phyloP scores from a whole-genome alignment of 805 yeast species.

The Ogataea thermomethanolica region DNA sequence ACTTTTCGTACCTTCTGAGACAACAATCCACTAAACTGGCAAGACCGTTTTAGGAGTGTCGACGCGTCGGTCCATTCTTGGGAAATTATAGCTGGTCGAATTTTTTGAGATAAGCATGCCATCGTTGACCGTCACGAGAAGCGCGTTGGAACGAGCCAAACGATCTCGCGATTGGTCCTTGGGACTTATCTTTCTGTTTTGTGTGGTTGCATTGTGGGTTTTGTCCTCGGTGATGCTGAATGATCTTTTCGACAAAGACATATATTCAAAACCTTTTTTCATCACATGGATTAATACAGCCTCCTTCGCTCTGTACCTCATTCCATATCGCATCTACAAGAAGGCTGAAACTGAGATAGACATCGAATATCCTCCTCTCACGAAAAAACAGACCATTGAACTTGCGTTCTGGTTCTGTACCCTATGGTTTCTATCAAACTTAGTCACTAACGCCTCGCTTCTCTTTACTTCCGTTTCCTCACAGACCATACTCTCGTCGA shows the following conservation, averaged over 20 bases:
- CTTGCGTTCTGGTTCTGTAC: constrained; percentile 79
- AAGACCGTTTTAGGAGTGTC: constrained; percentile 1
- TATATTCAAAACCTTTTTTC: constrained; percentile 83
- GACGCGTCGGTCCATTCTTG: constrained; percentile 11
- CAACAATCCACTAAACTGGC: constrained; percentile 1
- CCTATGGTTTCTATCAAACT: constrained; percentile 87
- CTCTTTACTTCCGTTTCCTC: constrained; percentile 90
- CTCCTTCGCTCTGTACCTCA: constrained; percentile 72
- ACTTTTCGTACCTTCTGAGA: constrained; percentile 9
- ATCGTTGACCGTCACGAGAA: constrained; percentile 5
- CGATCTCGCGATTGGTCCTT: constrained; percentile 56
- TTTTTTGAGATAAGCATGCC: neutral
- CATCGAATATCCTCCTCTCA: constrained; percentile 25
- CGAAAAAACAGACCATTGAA: constrained; percentile 60
- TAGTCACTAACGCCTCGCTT: constrained; percentile 83
- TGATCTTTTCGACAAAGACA: constrained; percentile 61
- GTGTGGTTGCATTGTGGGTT: constrained; percentile 89
- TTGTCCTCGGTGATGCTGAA: constrained; percentile 82
- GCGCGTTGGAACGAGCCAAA: constrained; percentile 12
- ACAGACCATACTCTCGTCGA: constrained; percentile 89
- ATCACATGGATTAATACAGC: constrained; percentile 91
- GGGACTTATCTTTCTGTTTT: constrained; percentile 67
- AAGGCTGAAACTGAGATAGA: constrained; percentile 1
- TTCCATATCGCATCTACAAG: constrained; percentile 44
- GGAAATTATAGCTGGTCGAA: neutral